Evolutionary conservation across 2,329 filamentous ascomycete species (phyloP).

Genomic region (Aspergillus latus): DNA sequence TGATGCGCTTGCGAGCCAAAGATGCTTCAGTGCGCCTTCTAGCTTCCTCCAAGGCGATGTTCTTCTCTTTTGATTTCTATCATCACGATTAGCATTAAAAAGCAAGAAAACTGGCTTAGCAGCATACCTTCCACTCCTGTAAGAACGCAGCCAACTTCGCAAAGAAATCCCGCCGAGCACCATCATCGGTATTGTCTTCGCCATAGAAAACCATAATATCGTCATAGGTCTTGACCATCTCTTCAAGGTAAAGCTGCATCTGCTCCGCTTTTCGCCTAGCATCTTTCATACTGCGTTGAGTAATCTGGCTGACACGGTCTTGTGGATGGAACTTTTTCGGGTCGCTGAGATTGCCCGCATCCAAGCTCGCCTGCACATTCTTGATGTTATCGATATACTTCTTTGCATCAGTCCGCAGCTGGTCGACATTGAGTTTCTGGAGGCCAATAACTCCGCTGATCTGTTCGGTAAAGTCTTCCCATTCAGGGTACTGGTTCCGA

Average conservation of each 20-base stretch:
- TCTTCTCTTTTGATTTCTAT: slow-evolving; percentile 88
- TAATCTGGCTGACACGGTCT: slow-evolving; percentile 87
- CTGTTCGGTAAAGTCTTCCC: slow-evolving; percentile 84
- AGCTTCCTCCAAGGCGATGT: slow-evolving; percentile 76
- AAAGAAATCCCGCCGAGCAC: slow-evolving; percentile 93
- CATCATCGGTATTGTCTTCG: slow-evolving; percentile 88
- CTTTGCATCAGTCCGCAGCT: slow-evolving; percentile 81
- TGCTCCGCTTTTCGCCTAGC: slow-evolving; percentile 93
- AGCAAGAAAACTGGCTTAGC: slow-evolving; percentile 8
- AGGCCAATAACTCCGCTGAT: slow-evolving; percentile 74
- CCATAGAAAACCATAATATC: slow-evolving; percentile 97
- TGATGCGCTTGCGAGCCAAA: slow-evolving; percentile 76
- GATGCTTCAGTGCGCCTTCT: slow-evolving; percentile 83
- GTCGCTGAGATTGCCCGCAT: slow-evolving; percentile 91
- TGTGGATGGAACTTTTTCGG: slow-evolving; percentile 97
- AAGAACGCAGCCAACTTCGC: slow-evolving; percentile 88
- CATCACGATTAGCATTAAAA: slow-evolving; percentile 7
- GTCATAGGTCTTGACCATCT: slow-evolving; percentile 87
- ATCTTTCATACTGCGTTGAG: slow-evolving; percentile 94
- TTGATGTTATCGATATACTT: slow-evolving; percentile 93
- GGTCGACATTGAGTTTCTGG: slow-evolving; percentile 94
- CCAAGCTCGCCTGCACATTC: slow-evolving; percentile 87
- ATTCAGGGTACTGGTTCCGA: slow-evolving; percentile 92
- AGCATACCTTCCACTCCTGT: slow-evolving; percentile 77
- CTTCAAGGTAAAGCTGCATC: slow-evolving; percentile 87